Evolutionary conservation across 2,329 filamentous ascomycete genomes (phyloP).

Genomic region (Aspergillus pseudonomiae): DNA sequence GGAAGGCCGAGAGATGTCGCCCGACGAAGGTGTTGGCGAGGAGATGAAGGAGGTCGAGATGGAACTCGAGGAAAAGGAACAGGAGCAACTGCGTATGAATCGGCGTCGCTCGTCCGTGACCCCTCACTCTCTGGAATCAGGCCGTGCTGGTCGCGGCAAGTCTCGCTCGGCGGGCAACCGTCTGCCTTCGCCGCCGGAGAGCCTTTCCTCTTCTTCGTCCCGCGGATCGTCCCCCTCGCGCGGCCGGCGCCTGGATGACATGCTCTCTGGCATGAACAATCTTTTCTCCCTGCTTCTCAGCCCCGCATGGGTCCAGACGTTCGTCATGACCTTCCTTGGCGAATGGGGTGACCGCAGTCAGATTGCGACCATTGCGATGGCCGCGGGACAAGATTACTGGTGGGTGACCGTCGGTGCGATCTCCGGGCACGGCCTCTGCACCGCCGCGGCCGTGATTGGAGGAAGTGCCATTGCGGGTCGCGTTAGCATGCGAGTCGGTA

Average conservation of each 20-base stretch:
- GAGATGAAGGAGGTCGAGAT: conserved; percentile 98
- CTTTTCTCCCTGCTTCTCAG: conserved; percentile 85
- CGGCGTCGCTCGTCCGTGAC: conserved; percentile 69
- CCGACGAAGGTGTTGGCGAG: conserved; percentile 87
- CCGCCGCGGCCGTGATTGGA: conserved; percentile 86
- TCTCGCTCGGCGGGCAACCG: conserved; percentile 71
- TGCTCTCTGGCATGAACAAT: conserved; percentile 74
- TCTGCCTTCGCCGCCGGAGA: conserved; percentile 78
- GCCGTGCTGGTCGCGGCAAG: conserved; percentile 66
- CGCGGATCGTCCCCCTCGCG: conserved; percentile 59
- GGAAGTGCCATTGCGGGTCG: conserved; percentile 88
- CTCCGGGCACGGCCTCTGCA: conserved; percentile 85
- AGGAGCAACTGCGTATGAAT: conserved; percentile 67
- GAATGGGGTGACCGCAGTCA: conserved; percentile 98
- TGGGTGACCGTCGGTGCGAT: conserved; percentile 93
- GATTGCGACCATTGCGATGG: conserved; percentile 98
- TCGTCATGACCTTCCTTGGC: conserved; percentile 97
- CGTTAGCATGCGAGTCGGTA: conserved; percentile 95
- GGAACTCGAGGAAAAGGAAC: conserved; percentile 92
- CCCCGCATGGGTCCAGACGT: conserved; percentile 98
- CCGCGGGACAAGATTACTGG: conserved; percentile 97
- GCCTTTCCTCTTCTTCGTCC: conserved; percentile 74
- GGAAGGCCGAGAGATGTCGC: conserved; percentile 86
- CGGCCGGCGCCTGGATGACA: conserved; percentile 47
- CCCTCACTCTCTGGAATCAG: conserved; percentile 79